A percentile compares a stretch with the other conserved stretches of the same genome.
Evolutionary conservation across 2,329 filamentous ascomycete genomes (phyloP).

Genomic region (Beauveria scarabaeidicola): DNA sequence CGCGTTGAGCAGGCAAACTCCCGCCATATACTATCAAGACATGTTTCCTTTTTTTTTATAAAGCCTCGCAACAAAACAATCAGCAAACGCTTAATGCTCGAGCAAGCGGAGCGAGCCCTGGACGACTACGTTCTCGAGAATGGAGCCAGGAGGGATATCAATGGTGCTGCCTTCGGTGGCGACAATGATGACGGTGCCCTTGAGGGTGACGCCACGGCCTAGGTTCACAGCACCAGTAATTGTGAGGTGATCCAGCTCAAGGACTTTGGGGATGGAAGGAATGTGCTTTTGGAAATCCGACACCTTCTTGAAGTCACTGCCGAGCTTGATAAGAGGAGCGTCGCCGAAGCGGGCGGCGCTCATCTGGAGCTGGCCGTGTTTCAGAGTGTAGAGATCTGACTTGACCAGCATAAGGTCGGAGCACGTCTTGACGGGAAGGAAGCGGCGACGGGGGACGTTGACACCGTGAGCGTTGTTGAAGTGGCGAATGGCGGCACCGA

Average conservation of each 20-base stretch:
- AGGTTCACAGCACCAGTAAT: conserved; percentile 97
- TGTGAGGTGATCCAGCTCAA: conserved; percentile 89
- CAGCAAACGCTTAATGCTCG: conserved; percentile 44
- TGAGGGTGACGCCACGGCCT: conserved; percentile 87
- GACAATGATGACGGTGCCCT: conserved; percentile 98
- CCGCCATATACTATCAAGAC: not conserved
- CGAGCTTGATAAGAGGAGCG: conserved; percentile 96
- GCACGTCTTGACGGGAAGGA: conserved; percentile 99
- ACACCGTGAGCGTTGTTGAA: conserved; percentile 98
- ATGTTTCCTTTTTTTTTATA: not conserved
- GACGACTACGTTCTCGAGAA: conserved; percentile 97
- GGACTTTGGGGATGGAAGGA: conserved; percentile 79
- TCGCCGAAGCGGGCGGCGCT: conserved; percentile 94
- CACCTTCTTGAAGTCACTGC: conserved; percentile 99
- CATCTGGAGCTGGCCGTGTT: conserved; percentile 97
- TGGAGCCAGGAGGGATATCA: conserved; percentile 90
- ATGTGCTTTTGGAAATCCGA: conserved; percentile 91
- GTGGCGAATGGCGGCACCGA: conserved; percentile 96
- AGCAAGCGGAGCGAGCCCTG: conserved; percentile 82
- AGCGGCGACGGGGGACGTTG: conserved; percentile 93
- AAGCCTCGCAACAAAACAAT: not conserved
- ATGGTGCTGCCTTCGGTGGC: conserved; percentile 97
- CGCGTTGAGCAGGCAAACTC: not conserved
- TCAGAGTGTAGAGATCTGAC: conserved; percentile 96
- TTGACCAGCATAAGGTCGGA: conserved; percentile 99